Conservation (phyloP, 345 rosid genomes). For the Lumnitzera racemosa region DNA sequence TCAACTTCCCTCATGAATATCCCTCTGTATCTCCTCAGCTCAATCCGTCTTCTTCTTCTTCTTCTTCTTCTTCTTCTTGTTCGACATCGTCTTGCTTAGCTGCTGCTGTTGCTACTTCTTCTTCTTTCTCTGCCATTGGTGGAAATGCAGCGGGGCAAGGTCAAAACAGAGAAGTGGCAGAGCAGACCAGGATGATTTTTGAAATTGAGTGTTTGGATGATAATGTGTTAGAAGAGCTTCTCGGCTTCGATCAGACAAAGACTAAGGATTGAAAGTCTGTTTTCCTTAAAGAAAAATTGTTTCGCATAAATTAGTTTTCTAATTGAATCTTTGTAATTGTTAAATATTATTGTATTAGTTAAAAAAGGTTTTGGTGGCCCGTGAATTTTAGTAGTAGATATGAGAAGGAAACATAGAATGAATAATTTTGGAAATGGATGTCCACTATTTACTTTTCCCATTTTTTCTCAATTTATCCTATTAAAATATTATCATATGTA, state of each 20-base stretch:
- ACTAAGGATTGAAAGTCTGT: neutral
- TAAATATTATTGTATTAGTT: too few species aligned
- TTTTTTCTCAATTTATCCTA: too few species aligned
- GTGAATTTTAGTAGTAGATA: too few species aligned
- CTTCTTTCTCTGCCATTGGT: too few species aligned
- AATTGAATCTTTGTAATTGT: too few species aligned
- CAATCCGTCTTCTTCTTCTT: conserved; percentile 15
- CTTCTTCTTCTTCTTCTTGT: neutral
- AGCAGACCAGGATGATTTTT: conserved; percentile 23
- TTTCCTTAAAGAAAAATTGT: too few species aligned
- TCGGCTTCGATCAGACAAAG: conserved; percentile 20
- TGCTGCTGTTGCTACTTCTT: neutral
- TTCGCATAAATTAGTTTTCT: too few species aligned
- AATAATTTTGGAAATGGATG: too few species aligned
- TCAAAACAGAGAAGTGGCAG: neutral
- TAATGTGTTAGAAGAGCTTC: conserved; percentile 48
- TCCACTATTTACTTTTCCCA: too few species aligned
- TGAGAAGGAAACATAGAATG: too few species aligned
- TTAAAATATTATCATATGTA: too few species aligned
- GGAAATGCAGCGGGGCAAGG: conserved; percentile 12
- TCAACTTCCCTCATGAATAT: conserved; percentile 69
- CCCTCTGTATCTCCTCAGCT: conserved; percentile 12
- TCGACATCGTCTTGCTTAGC: conserved; percentile 14
- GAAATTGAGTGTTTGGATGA: conserved; percentile 55
- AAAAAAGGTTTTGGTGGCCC: too few species aligned